Conservation (phyloP, 2,329 filamentous ascomycete genomes). For the Zymoseptoria pseudotritici region DNA sequence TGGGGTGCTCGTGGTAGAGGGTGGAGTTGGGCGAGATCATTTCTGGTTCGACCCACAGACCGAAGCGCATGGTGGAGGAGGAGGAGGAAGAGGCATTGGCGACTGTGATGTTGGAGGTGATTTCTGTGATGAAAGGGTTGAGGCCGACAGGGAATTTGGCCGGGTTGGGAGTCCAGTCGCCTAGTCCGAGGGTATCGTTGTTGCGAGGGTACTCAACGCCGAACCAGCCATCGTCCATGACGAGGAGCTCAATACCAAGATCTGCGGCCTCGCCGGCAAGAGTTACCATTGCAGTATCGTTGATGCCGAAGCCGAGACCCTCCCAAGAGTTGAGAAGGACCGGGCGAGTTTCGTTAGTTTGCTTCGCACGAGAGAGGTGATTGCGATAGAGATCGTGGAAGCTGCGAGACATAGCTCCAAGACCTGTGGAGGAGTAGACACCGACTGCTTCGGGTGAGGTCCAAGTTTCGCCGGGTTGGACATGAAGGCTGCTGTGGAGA, state of each 20-base stretch:
- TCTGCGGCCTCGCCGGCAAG: conserved; percentile 51
- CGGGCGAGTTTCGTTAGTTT: conserved; percentile 46
- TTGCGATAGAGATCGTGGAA: conserved; percentile 56
- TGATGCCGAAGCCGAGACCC: conserved; percentile 52
- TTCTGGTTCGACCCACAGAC: conserved; percentile 61
- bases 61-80: conserved; percentile 49
- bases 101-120: conserved; percentile 44
- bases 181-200: conserved; percentile 51
- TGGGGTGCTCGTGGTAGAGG: conserved; percentile 54
- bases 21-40: conserved; percentile 59
- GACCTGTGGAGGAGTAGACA: conserved; percentile 51
- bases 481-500: conserved; percentile 51
- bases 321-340: conserved; percentile 61
- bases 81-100: conserved; percentile 41
- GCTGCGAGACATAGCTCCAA: conserved; percentile 56
- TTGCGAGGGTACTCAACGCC: conserved; percentile 54
- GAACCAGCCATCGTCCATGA: conserved; percentile 63
- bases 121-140: conserved; percentile 42
- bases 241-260: conserved; percentile 56
- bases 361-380: conserved; percentile 53
- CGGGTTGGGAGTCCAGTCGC: conserved; percentile 56
- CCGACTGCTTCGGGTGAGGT: conserved; percentile 56
- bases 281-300: conserved; percentile 48
- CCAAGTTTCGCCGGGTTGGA: conserved; percentile 50
- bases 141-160: conserved; percentile 53